Conservation (phyloP, 371 early-diverging fungal species). For the Haplosporangium sp. region DNA sequence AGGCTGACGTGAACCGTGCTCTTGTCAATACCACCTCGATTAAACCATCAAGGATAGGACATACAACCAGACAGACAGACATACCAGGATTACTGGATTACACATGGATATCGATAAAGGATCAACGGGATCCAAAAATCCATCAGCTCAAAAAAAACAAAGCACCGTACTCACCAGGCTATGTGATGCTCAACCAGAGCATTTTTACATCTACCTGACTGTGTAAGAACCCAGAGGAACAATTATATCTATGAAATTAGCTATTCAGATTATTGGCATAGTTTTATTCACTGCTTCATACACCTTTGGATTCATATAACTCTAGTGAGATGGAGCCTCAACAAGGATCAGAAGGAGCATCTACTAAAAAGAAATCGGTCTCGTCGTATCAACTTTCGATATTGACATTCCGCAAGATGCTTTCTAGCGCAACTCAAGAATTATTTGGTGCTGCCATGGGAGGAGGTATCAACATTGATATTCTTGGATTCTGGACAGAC, state of each 20-base stretch:
- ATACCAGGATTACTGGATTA: conserved; percentile 6
- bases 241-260: background rate
- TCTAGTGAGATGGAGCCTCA: conserved; percentile 42
- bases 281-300: background rate
- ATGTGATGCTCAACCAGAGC: conserved; percentile 36
- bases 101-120: conserved; percentile 18
- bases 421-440: conserved; percentile 46
- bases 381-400: conserved; percentile 21
- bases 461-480: conserved; percentile 48
- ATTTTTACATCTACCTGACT: conserved; percentile 45
- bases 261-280: background rate
- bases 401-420: conserved; percentile 46
- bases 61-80: background rate
- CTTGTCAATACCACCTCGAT: background rate
- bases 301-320: background rate
- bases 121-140: background rate
- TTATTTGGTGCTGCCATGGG: conserved; percentile 47
- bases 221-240: conserved; percentile 22
- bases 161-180: conserved; percentile 31
- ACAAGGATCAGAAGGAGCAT: conserved; percentile 3
- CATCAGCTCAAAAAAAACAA: background rate
- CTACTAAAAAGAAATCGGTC: conserved; percentile 9
- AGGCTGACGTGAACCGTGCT: background rate
- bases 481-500: conserved; percentile 46
- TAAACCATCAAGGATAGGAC: background rate